Base-by-base conservation (phyloP, 495 filamentous ascomycete species). In the Penicillium pulvis region DNA sequence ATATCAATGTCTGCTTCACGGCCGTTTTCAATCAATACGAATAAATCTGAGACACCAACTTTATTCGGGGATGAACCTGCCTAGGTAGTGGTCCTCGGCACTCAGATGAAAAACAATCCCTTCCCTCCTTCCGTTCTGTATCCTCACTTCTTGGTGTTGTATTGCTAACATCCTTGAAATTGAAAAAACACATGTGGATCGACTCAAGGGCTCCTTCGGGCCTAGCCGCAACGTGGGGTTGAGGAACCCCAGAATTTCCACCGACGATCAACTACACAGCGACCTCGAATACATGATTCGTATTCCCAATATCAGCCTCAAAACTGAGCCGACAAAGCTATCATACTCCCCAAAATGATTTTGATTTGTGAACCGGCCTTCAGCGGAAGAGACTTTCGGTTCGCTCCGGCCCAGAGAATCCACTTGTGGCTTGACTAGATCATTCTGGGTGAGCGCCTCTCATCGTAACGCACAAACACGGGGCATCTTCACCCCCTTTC, bases 321-420 rank as follows among this genome's bases (percentile, higher is more conserved):
- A 20, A 6, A 45, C n/a, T 9, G 42, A 23, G 8, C 17, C 19
- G 3, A 6, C 12, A 3, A 14, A 36, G 33, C 6, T 20, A 24
- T 7, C 2, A 47, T 26, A 10, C 23, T 24, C 5, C 45, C 24
- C 45, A 24, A 36, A n/a, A 31, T n/a, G 39, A 31, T 6, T 35
- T 10, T n/a, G 39, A 31, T 6, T 35, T 10, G 26, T 17, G 14
- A 51, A 35, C 48, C 28, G 33, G 48, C 28, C 16, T 47, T 14
- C 19, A 39, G 28, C 44, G 45, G 45, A 24, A 47, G 45, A 47
- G 30, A 35, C 48, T 42, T 57, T 56, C 30, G 58, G 48, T 55
- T 57, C 59, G 59, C 51, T 52, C 59, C 54, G 59, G 54, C 20
- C 59, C 53, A 53, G 33, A 53, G 43, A 55, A 57, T 47, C 50